Conservation (phyloP, 768 basidiomycete genomes). For the Nidularia pulvinata region DNA sequence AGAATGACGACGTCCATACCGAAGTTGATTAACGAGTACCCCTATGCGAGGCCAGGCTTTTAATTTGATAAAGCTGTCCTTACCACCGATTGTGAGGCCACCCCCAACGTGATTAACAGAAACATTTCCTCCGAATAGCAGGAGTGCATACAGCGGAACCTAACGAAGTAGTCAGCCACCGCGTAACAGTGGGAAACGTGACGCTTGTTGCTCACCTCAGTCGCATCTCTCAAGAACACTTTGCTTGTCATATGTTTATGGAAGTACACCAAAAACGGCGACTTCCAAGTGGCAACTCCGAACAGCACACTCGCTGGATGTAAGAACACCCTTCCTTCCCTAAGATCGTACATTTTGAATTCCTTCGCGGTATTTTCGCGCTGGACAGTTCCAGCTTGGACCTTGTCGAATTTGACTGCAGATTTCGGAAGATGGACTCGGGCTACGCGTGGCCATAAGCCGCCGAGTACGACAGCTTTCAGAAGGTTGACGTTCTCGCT, state of each 20-base stretch:
- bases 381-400: constrained; percentile 81
- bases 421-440: constrained; percentile 73
- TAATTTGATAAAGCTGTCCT: constrained; percentile 56
- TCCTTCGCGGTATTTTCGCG: constrained; percentile 86
- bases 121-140: constrained; percentile 84
- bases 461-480: constrained; percentile 84
- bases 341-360: constrained; percentile 79
- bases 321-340: constrained; percentile 67
- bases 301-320: constrained; percentile 88
- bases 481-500: constrained; percentile 70
- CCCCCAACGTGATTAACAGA: constrained; percentile 79
- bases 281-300: constrained; percentile 66
- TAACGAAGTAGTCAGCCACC: constrained; percentile 17
- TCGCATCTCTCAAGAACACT: constrained; percentile 84
- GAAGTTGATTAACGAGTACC: constrained; percentile 82
- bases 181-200: not conserved
- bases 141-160: constrained; percentile 86
- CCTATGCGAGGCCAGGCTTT: constrained; percentile 91
- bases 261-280: constrained; percentile 84
- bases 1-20: constrained; percentile 37
- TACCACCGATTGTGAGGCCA: constrained; percentile 64
- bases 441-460: constrained; percentile 84
- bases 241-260: constrained; percentile 82
- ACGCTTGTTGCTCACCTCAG: constrained; percentile 56
- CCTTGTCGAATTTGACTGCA: constrained; percentile 81